Evolutionary conservation across 2,329 filamentous ascomycete genomes (phyloP).

Genomic region (Colletotrichum somersetense): DNA sequence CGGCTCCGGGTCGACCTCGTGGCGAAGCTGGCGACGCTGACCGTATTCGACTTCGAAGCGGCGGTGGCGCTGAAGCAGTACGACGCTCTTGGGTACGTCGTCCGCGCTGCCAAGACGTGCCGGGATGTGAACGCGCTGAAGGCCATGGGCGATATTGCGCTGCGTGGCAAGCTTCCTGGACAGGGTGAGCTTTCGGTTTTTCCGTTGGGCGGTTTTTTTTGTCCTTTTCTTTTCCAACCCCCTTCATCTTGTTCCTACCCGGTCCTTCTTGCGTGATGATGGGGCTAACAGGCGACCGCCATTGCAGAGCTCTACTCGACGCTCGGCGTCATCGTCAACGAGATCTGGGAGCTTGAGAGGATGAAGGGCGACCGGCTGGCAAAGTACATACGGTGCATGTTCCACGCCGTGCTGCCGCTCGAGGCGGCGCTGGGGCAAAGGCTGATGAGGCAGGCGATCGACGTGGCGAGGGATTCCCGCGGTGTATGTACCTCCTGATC

Average conservation of each 20-base stretch:
- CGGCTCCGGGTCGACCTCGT: conserved; percentile 65
- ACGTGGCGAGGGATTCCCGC: conserved; percentile 63
- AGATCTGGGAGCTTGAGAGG: conserved; percentile 69
- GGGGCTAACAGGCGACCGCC: background rate
- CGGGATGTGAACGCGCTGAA: conserved; percentile 65
- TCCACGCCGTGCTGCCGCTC: conserved; percentile 73
- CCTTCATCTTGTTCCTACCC: background rate
- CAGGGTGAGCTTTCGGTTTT: conserved; percentile 55
- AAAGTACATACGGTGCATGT: conserved; percentile 83
- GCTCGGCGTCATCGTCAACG: conserved; percentile 77
- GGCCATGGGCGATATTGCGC: conserved; percentile 74
- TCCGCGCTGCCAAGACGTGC: conserved; percentile 64
- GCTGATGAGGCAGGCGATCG: conserved; percentile 73
- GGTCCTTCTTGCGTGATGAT: background rate
- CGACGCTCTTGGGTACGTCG: conserved; percentile 72
- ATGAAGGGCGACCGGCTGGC: conserved; percentile 73
- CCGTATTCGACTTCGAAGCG: conserved; percentile 85
- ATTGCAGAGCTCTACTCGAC: conserved; percentile 62
- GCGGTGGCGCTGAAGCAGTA: conserved; percentile 75
- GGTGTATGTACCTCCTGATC: conserved; percentile 54
- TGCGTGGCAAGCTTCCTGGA: conserved; percentile 65
- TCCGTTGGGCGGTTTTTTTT: background rate
- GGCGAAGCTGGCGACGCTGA: conserved; percentile 73
- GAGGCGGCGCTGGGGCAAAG: conserved; percentile 68
- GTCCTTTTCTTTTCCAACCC: background rate